Percentiles rank a stretch among this genome's conserved stretches.
These are phyloP conservation scores for Glycine latifolia DNA, from an alignment of 306 rosid genomes.

Conservation along the genomic window DNA sequence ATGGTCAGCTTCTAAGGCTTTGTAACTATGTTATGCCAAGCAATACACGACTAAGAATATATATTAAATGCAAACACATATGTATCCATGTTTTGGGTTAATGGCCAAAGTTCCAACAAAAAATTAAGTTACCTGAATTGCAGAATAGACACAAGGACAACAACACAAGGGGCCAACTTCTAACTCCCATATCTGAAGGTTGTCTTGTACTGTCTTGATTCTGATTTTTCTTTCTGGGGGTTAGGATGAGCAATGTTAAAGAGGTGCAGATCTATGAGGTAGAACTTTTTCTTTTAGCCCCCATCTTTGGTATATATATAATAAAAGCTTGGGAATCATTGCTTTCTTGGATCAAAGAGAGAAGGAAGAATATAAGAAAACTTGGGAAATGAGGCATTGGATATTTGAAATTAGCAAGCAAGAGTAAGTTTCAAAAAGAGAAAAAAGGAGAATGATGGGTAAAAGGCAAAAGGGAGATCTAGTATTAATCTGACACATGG, in stretches of 20 bases:
- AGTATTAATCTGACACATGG: conserved; percentile 57
- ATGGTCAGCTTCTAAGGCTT: conserved; percentile 17
- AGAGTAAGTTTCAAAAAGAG: conserved; percentile 67
- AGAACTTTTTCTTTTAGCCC: conserved; percentile 54
- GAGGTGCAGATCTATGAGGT: conserved; percentile 60
- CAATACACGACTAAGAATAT: conserved; percentile 29
- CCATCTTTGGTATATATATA: conserved; percentile 48
- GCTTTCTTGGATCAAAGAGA: conserved; percentile 85
- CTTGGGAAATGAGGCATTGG: conserved; percentile 93
- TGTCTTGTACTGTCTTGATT: conserved; percentile 42
- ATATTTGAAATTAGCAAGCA: conserved; percentile 83
- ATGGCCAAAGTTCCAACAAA: conserved; percentile 21
- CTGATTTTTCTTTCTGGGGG: conserved; percentile 49
- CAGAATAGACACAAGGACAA: conserved; percentile 64
- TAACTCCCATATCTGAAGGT: conserved; percentile 65
- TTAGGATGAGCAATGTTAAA: conserved; percentile 53
- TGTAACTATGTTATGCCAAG: conserved; percentile 31
- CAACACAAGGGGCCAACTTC: conserved; percentile 55
- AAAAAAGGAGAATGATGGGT: conserved; percentile 55
- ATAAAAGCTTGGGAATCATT: conserved; percentile 67
- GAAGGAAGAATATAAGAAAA: conserved; percentile 91
- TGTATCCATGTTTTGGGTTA: neutral
- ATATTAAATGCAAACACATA: neutral
- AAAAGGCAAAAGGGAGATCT: conserved; percentile 64
- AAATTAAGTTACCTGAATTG: conserved; percentile 67